Evolutionary conservation across 1,139 yeast species (phyloP).

Genomic region (Nakaseomyces uthaithaninus): DNA sequence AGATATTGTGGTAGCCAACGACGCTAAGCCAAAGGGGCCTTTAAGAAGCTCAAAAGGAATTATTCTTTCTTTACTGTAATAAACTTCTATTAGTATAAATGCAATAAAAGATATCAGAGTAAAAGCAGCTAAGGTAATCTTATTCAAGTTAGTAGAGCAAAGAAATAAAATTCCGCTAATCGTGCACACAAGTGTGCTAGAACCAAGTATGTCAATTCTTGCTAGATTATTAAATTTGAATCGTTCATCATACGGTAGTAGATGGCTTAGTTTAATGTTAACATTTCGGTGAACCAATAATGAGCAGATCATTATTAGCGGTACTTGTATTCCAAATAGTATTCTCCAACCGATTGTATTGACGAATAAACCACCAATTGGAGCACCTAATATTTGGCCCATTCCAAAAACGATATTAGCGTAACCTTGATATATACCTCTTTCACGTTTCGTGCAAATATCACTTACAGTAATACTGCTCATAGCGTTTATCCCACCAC

Average conservation of each 20-base stretch:
- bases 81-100: constrained; percentile 26
- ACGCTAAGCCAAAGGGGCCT: constrained; percentile 28
- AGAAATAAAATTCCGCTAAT: constrained; percentile 43
- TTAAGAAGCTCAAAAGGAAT: constrained; percentile 27
- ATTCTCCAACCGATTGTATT: constrained; percentile 75
- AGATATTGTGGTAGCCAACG: constrained; percentile 25
- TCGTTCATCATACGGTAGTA: constrained; percentile 33
- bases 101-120: constrained; percentile 17
- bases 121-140: constrained; percentile 13
- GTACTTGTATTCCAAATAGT: constrained; percentile 54
- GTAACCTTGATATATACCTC: constrained; percentile 45
- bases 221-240: constrained; percentile 40
- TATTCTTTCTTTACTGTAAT: constrained; percentile 27
- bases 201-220: constrained; percentile 70
- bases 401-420: constrained; percentile 57
- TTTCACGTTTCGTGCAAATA: constrained; percentile 40
- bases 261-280: constrained; percentile 27
- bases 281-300: constrained; percentile 28
- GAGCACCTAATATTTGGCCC: constrained; percentile 67
- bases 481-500: constrained; percentile 43
- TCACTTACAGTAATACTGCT: constrained; percentile 43
- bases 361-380: constrained; percentile 64
- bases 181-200: constrained; percentile 50
- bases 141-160: constrained; percentile 29
- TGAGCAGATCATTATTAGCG: constrained; percentile 46